These are phyloP conservation scores for Rhizopogon vulgaris DNA, from an alignment of 768 basidiomycete genomes.

Conservation along the genomic window DNA sequence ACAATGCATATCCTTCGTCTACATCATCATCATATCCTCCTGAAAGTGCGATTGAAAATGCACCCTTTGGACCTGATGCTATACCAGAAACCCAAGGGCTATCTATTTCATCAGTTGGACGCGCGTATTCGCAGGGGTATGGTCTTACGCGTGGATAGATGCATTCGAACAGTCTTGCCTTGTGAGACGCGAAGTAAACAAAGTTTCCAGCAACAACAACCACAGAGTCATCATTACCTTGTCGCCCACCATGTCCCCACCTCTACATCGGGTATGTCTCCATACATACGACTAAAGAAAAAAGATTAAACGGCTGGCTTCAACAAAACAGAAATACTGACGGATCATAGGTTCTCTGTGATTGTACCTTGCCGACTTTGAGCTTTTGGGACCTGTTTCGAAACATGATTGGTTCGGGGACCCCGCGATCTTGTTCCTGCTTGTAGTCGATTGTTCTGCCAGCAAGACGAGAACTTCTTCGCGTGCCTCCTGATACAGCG, in stretches of 20 bases:
- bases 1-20: conserved; percentile 80
- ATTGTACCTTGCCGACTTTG: conserved; percentile 29
- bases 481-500: conserved; percentile 25
- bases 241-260: conserved; percentile 84
- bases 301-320: conserved; percentile 7
- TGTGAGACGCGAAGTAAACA: background rate
- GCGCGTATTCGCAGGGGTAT: background rate
- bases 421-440: conserved; percentile 32
- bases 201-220: background rate
- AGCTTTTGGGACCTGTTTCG: conserved; percentile 25
- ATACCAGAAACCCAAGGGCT: conserved; percentile 88
- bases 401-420: conserved; percentile 33
- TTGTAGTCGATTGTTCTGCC: conserved; percentile 55
- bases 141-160: conserved; percentile 79
- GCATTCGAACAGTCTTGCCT: conserved; percentile 66
- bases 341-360: conserved; percentile 28
- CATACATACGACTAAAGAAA: conserved; percentile 61
- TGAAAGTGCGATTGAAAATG: conserved; percentile 81
- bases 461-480: conserved; percentile 65
- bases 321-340: conserved; percentile 16
- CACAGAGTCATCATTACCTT: conserved; percentile 34
- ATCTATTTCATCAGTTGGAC: background rate
- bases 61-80: conserved; percentile 50
- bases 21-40: conserved; percentile 88
- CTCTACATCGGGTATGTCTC: conserved; percentile 69